Evolutionary conservation across 495 filamentous ascomycete genomes (phyloP), one percentile per base, ranked within the genome.

Genomic region (Daldinia decipiens): DNA sequence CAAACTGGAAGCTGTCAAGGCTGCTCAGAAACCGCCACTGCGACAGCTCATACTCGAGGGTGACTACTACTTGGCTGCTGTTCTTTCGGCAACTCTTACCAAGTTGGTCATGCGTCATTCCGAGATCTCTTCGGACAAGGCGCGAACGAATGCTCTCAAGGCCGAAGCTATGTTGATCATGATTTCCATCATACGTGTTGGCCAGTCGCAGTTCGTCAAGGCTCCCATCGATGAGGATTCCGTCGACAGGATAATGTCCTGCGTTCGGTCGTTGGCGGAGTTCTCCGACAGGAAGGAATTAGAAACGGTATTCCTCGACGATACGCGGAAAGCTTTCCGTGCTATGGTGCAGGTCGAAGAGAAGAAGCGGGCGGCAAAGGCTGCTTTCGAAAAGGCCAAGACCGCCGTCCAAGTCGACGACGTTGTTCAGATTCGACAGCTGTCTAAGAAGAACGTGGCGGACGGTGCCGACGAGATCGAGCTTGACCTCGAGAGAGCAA

Each of bases 81-180:
- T 98, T 13, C 90, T 99, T 31, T 92, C 95, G 0, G 93, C 94
- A 7, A 97, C 96, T 2, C 87, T 99, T 63, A 98, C 95, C 8
- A 99, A 99, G 79, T 85, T 99, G 53, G 96, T 98, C 62, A 98
- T 99, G 94, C 92, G 96, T 40, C 94, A 99, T 78, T 91, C 94
- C 4, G 94, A 98, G 79, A 94, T 98, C 65, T 97, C 94, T 17
- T 84, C 92, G 24, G 95, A 98, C 72, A 80, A 82, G 27, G 91
- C 92, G 32, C 91, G 96, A 19, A 98, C 94, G 13, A 98, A 98
- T 75, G 94, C 95, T 36, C 87, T 99, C 4, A 91, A 93, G 26
- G 95, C 95, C 3, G 96, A 99, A 81, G 96, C 96, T 31, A 99
- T 98, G 96, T 86, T 98, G 47, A 98, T 98, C 77, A 97, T 99